These are phyloP conservation scores for Hypoxylon perforatum DNA, from an alignment of 495 filamentous ascomycete species.

Conservation along the genomic window DNA sequence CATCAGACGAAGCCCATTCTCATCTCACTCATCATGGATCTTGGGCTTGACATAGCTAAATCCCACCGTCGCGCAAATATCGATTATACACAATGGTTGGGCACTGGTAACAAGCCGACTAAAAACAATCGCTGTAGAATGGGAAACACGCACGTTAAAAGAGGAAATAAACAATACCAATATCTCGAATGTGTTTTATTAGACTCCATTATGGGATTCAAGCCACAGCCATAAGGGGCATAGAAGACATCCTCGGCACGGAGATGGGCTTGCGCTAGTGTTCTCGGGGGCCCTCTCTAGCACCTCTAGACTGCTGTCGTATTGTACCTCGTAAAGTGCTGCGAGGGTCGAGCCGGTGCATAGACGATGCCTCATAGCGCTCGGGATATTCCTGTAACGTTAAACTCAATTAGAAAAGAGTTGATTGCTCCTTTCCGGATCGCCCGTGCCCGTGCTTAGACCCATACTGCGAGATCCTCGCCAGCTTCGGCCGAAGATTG, in stretches of 20 bases:
- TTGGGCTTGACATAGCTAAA: too few species aligned
- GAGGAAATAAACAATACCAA: background rate
- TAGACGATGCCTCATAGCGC: constrained; percentile 32
- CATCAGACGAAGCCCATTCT: background rate
- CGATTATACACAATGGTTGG: too few species aligned
- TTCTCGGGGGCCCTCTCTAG: constrained; percentile 6
- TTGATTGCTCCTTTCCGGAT: constrained; percentile 11
- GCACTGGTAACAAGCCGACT: too few species aligned
- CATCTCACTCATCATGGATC: background rate
- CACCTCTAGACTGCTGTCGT: constrained; percentile 11
- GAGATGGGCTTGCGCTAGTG: constrained; percentile 16
- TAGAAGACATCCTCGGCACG: background rate
- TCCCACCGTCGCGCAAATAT: too few species aligned
- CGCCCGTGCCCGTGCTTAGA: constrained; percentile 8
- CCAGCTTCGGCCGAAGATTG: background rate
- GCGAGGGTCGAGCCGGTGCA: background rate
- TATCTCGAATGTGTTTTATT: background rate
- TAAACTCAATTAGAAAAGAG: constrained; percentile 37
- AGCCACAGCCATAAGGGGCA: constrained; percentile 6
- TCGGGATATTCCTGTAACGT: constrained; percentile 28
- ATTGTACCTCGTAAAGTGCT: constrained; percentile 11
- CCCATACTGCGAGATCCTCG: background rate
- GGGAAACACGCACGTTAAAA: background rate
- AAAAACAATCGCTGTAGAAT: background rate
- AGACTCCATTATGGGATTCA: background rate